These are phyloP conservation scores for Zangia roseola DNA, from an alignment of 768 basidiomycete genomes.

Conservation along the genomic window DNA sequence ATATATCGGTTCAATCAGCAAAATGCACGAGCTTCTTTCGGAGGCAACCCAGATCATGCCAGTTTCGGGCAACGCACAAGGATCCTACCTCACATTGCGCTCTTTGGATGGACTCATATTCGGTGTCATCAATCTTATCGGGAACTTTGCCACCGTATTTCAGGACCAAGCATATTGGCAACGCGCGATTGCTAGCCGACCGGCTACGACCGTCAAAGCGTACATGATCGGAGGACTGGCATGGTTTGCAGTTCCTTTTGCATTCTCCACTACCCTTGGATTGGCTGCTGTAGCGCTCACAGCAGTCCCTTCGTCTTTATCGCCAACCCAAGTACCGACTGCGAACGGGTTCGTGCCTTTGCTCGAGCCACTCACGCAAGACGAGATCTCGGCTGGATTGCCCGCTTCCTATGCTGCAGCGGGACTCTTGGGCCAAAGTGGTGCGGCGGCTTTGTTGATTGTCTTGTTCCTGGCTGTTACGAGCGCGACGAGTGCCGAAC, in stretches of 20 bases:
- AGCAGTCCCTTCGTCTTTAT: constrained; percentile 36
- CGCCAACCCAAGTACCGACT: constrained; percentile 39
- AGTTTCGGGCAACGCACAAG: constrained; percentile 78
- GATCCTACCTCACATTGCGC: constrained; percentile 81
- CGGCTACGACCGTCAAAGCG: constrained; percentile 84
- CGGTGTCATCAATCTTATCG: constrained; percentile 84
- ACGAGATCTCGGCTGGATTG: constrained; percentile 85
- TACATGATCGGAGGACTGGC: constrained; percentile 87
- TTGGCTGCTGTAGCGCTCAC: constrained; percentile 82
- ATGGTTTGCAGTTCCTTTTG: constrained; percentile 91
- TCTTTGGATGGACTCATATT: constrained; percentile 79
- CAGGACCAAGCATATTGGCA: constrained; percentile 87
- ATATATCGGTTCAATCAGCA: constrained; percentile 74
- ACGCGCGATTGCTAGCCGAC: constrained; percentile 83
- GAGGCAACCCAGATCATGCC: constrained; percentile 53
- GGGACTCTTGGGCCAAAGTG: constrained; percentile 75
- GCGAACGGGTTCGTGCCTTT: constrained; percentile 48
- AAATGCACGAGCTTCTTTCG: constrained; percentile 81
- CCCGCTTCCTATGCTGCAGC: constrained; percentile 82
- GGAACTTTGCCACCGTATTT: constrained; percentile 72
- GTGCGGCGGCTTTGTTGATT: constrained; percentile 75
- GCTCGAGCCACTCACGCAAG: constrained; percentile 42
- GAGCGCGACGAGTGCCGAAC: constrained; percentile 82
- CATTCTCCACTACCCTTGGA: constrained; percentile 84
- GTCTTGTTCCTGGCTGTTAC: constrained; percentile 88